phyloP scores from a whole-genome alignment of 139 green algal genomes.

The Coelastrella sp. region DNA sequence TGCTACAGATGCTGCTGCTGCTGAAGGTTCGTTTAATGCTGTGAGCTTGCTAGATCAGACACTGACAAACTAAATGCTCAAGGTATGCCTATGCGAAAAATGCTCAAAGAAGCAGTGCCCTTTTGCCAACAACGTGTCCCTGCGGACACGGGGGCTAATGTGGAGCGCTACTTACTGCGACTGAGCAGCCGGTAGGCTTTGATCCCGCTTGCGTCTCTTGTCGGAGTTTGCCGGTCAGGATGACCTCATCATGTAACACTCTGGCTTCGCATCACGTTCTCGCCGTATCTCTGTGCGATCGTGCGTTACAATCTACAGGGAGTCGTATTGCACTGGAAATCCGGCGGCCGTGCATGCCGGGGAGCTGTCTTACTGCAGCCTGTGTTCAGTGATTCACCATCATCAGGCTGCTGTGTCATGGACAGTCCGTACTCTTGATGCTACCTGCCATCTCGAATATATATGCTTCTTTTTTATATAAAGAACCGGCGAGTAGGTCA shows the following conservation, averaged over 20 bases:
- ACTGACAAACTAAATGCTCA: background rate
- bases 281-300: background rate
- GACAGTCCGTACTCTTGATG: too few species aligned
- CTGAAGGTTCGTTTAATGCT: background rate
- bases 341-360: too few species aligned
- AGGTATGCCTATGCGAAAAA: background rate
- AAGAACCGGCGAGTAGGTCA: too few species aligned
- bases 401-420: too few species aligned
- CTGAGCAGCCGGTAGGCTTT: background rate
- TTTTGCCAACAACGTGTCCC: background rate
- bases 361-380: too few species aligned
- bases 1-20: background rate
- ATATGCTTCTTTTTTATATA: too few species aligned
- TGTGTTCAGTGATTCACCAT: too few species aligned
- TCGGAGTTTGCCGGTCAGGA: background rate
- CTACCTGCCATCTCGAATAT: too few species aligned
- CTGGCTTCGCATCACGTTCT: background rate
- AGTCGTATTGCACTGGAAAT: too few species aligned
- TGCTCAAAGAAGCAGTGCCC: background rate
- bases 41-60: background rate
- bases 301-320: background rate
- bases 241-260: constrained; percentile 4
- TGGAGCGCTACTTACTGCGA: background rate
- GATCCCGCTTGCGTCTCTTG: background rate
- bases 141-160: background rate